Evolutionary conservation across 805 yeast species (phyloP).

Genomic region (Hyphopichia homilentoma): DNA sequence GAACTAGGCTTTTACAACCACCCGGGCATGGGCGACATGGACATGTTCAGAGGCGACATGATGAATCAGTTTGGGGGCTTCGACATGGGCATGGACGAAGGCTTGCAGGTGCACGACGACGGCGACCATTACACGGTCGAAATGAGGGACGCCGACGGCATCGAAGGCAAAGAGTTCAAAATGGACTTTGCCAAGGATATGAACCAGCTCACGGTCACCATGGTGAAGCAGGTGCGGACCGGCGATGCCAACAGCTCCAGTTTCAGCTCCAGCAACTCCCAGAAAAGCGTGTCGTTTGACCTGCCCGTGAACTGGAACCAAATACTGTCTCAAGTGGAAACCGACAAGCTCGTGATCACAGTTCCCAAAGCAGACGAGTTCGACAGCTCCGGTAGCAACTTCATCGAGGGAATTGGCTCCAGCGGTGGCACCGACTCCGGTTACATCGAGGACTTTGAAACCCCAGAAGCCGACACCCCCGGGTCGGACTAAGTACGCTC

Average conservation of each 20-base stretch:
- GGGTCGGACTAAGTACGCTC: too few species aligned
- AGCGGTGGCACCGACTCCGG: too few species aligned
- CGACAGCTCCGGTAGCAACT: background rate
- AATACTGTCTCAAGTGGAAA: background rate
- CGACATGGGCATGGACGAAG: background rate
- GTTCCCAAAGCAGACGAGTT: constrained; percentile 1
- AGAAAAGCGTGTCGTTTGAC: constrained; percentile 2
- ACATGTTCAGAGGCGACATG: background rate
- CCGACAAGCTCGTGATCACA: background rate
- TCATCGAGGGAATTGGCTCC: constrained; percentile 2
- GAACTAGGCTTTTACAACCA: too few species aligned
- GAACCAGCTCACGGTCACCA: constrained; percentile 1
- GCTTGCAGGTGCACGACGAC: background rate
- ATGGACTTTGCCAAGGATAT: constrained; percentile 1
- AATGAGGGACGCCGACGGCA: constrained; percentile 1
- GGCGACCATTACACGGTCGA: constrained; percentile 1
- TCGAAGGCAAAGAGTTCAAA: constrained; percentile 3
- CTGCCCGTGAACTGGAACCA: background rate
- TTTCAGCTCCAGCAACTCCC: background rate
- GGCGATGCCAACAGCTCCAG: background rate
- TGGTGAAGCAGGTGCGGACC: background rate
- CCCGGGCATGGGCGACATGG: background rate
- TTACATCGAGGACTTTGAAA: background rate
- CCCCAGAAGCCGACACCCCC: too few species aligned
- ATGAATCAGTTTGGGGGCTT: constrained; percentile 2